Evolutionary conservation across 2,329 filamentous ascomycete species (phyloP).

Genomic region (Exophiala sp.): DNA sequence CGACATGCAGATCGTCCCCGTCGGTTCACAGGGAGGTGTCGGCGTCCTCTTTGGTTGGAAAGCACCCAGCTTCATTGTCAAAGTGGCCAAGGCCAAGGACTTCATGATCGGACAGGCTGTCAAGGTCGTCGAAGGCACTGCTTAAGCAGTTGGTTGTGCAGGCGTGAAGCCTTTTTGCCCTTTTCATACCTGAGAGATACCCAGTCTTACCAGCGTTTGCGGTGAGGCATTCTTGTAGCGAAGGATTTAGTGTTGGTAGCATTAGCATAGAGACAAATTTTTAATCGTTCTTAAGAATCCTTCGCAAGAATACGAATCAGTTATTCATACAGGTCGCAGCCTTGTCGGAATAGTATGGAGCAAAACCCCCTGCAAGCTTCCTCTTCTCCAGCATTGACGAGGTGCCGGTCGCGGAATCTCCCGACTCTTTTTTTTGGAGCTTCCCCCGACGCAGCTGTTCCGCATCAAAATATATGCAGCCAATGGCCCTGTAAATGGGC

Average conservation of each 20-base stretch:
- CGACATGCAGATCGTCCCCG: slow-evolving; percentile 39
- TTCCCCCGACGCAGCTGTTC: neutral
- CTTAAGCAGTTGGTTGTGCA: slow-evolving; percentile 9
- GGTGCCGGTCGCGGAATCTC: neutral
- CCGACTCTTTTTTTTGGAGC: slow-evolving; percentile 2
- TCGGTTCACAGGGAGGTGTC: slow-evolving; percentile 38
- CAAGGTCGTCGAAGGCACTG: slow-evolving; percentile 28
- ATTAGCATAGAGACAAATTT: neutral
- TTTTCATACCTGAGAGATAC: slow-evolving; percentile 19
- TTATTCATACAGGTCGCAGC: neutral
- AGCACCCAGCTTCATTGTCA: slow-evolving; percentile 37
- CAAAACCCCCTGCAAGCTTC: neutral
- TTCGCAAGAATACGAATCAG: neutral
- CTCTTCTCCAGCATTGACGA: neutral
- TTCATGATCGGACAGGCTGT: slow-evolving; percentile 34
- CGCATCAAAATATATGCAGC: neutral
- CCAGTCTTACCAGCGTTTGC: slow-evolving; percentile 13
- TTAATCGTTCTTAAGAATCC: neutral
- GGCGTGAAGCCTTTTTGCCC: slow-evolving; percentile 1
- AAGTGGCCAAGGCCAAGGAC: slow-evolving; percentile 37
- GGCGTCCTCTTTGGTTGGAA: slow-evolving; percentile 37
- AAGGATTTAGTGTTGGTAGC: neutral
- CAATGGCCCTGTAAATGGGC: neutral
- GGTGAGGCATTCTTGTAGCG: neutral
- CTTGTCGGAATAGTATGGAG: slow-evolving; percentile 6